Percentiles rank a stretch among this genome's conserved stretches.
These are phyloP conservation scores for Globisporangium megalacanthum DNA, from an alignment of 352 stramenopile genomes.

Conservation along the genomic window DNA sequence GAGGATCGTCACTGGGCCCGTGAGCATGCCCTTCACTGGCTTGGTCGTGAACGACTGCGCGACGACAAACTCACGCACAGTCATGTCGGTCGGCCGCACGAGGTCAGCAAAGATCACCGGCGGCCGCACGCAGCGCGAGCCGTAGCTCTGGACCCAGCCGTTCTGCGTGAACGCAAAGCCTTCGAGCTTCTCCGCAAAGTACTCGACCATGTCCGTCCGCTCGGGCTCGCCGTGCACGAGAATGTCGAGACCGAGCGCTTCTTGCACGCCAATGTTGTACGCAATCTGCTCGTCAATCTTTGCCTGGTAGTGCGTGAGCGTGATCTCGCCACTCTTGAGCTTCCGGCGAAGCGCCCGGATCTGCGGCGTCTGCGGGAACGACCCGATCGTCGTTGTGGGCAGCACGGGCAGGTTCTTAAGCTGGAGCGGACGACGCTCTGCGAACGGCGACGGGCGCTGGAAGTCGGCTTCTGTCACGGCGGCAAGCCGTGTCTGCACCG, in stretches of 20 bases:
- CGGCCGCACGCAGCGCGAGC: conserved; percentile 88
- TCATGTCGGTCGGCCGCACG: conserved; percentile 83
- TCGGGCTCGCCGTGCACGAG: conserved; percentile 92
- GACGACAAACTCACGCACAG: conserved; percentile 87
- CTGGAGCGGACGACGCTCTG: conserved; percentile 66
- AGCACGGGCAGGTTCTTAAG: conserved; percentile 67
- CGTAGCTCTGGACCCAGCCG: conserved; percentile 94
- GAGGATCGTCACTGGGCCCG: conserved; percentile 91
- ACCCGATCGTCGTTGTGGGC: conserved; percentile 93
- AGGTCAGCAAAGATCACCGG: conserved; percentile 91
- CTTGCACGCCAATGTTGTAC: conserved; percentile 89
- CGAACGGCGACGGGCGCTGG: conserved; percentile 75
- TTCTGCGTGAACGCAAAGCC: conserved; percentile 91
- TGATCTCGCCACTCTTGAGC: conserved; percentile 80
- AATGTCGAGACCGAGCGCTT: conserved; percentile 90
- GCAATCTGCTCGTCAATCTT: conserved; percentile 91
- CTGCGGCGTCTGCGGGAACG: conserved; percentile 90
- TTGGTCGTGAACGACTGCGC: conserved; percentile 88
- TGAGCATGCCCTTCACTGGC: conserved; percentile 94
- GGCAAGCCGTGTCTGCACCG: conserved; percentile 51
- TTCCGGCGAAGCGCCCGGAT: conserved; percentile 79
- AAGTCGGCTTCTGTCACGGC: conserved; percentile 74
- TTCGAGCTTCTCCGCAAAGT: conserved; percentile 92
- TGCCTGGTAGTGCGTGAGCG: conserved; percentile 65
- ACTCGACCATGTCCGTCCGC: conserved; percentile 95